Conservation (phyloP, 148 eudicot genomes). For the Selenicereus undatus region DNA sequence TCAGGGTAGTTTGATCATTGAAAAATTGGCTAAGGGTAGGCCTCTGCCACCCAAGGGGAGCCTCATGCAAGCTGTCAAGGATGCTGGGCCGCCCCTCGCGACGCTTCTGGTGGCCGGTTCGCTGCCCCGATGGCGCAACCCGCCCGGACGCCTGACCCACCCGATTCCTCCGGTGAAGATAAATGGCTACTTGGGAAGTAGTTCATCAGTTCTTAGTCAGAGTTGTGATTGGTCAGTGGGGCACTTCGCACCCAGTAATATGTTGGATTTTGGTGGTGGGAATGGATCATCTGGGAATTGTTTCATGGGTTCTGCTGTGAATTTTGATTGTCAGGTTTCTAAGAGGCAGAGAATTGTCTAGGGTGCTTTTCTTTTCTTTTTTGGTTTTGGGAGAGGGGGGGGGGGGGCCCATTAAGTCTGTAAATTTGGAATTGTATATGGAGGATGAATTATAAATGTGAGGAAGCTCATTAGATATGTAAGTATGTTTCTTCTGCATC, state of each 20-base stretch:
- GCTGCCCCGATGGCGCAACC: conserved; percentile 51
- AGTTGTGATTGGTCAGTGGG: not conserved
- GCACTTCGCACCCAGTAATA: not conserved
- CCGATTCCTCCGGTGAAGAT: conserved; percentile 30
- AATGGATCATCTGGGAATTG: conserved; percentile 21
- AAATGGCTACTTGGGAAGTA: not conserved
- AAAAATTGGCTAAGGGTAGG: conserved; percentile 33
- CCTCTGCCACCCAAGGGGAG: conserved; percentile 40
- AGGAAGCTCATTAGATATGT: not conserved
- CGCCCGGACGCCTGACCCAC: conserved; percentile 31
- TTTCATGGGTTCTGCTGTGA: conserved; percentile 15
- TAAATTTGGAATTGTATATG: not conserved
- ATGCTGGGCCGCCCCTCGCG: conserved; percentile 50
- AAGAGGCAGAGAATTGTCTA: conserved; percentile 31
- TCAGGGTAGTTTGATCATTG: conserved; percentile 23
- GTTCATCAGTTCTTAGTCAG: conserved; percentile 1
- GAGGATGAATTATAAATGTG: not conserved
- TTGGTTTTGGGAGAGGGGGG: not conserved
- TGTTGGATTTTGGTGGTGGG: conserved; percentile 29
- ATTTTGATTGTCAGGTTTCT: conserved; percentile 22
- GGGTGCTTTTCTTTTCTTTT: not conserved
- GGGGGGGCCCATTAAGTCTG: not conserved
- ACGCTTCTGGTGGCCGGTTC: conserved; percentile 47
- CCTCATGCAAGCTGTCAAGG: conserved; percentile 40
- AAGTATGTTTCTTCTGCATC: not conserved